A percentile compares a stretch with the other conserved stretches of the same genome.
These are phyloP conservation scores for Berkeleyomyces rouxiae DNA, from an alignment of 2,329 filamentous ascomycete species.

Conservation along the genomic window DNA sequence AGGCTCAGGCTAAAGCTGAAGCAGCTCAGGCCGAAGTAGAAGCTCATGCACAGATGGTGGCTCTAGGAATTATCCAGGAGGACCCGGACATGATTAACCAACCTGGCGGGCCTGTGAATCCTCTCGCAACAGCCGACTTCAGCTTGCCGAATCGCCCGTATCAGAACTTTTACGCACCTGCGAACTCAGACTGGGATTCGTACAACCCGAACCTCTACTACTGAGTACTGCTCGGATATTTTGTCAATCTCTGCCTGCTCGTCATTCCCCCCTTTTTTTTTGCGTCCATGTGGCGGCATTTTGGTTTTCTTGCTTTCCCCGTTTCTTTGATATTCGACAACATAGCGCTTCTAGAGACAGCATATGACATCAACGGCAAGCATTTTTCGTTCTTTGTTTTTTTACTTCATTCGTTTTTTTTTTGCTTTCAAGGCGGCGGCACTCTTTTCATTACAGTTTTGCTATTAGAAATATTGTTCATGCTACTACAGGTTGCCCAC, in stretches of 20 bases:
- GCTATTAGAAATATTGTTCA: background rate
- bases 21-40: conserved; percentile 7
- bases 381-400: background rate
- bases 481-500: background rate
- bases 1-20: conserved; percentile 5
- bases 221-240: background rate
- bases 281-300: background rate
- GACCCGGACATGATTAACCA: background rate
- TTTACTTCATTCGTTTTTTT: background rate
- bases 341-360: too few relatives aligned
- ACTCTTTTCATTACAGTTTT: background rate
- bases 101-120: conserved; percentile 36
- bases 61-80: conserved; percentile 3
- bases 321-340: background rate
- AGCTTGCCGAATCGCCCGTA: conserved; percentile 65
- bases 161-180: conserved; percentile 62
- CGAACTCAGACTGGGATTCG: conserved; percentile 34
- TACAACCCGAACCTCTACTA: background rate
- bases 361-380: too few relatives aligned
- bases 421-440: background rate
- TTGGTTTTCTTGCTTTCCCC: background rate
- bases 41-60: conserved; percentile 7
- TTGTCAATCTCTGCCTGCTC: too few relatives aligned
- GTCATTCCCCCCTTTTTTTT: background rate
- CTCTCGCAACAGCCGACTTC: conserved; percentile 60